Percentiles rank a stretch among this genome's conserved stretches.
Conservation (phyloP, 1,139 yeast species). For the Zygosaccharomyces pseudobailii region DNA sequence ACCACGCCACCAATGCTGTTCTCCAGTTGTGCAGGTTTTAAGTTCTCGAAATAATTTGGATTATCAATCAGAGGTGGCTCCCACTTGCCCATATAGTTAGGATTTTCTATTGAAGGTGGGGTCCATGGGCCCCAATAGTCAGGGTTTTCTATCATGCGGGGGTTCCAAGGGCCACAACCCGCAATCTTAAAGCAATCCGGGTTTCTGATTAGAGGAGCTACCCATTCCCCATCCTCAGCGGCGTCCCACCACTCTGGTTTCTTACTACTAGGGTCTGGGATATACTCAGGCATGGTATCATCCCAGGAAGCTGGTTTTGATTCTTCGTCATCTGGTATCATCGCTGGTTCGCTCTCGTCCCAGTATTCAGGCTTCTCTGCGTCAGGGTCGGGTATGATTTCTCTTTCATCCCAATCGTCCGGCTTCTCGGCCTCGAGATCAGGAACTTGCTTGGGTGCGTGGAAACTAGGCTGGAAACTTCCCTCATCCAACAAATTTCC, state of each 20-base stretch:
- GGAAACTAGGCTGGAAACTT: slow-evolving; percentile 56
- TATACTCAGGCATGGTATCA: slow-evolving; percentile 52
- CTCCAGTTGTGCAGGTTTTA: slow-evolving; percentile 55
- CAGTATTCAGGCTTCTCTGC: slow-evolving; percentile 74
- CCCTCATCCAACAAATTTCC: slow-evolving; percentile 58
- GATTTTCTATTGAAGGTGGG: slow-evolving; percentile 64
- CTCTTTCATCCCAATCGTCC: slow-evolving; percentile 71
- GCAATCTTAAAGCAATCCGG: slow-evolving; percentile 57
- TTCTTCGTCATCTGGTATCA: slow-evolving; percentile 62
- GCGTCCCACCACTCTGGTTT: slow-evolving; percentile 82
- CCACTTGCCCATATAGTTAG: slow-evolving; percentile 79
- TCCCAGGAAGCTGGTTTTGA: slow-evolving; percentile 75
- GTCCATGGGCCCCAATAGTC: slow-evolving; percentile 74
- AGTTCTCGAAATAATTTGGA: slow-evolving; percentile 62
- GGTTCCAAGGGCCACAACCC: slow-evolving; percentile 77
- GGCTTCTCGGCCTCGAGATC: slow-evolving; percentile 69
- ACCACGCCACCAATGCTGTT: slow-evolving; percentile 71
- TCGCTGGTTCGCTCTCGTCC: slow-evolving; percentile 61
- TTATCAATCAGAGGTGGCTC: slow-evolving; percentile 59
- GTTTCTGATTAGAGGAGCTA: slow-evolving; percentile 61
- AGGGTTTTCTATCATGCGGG: slow-evolving; percentile 64
- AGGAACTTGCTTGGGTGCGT: slow-evolving; percentile 56
- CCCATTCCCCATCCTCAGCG: slow-evolving; percentile 82
- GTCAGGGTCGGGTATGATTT: slow-evolving; percentile 61
- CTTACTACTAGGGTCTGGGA: slow-evolving; percentile 60